Evolutionary conservation across 169 alveolate genomes (phyloP), one percentile per base, ranked within the genome.

Genomic region (Plasmodium billcollinsi): DNA sequence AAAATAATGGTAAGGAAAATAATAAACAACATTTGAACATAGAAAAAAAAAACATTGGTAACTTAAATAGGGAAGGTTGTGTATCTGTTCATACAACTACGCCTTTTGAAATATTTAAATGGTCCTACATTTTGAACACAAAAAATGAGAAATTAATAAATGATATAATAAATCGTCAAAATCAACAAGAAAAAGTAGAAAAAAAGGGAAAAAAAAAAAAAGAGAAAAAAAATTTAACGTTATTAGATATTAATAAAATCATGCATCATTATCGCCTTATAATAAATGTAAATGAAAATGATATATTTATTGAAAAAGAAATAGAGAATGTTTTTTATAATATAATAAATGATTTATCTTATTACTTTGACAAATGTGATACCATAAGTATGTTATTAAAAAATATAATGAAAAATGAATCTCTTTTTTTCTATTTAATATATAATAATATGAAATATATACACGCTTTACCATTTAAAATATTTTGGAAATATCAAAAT

Each of bases 281-380:
- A 49, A 83, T 83, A 83, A 83, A 83, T 83, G 91, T 49, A 11
- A 69, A 83, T 58, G 91, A 83, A 83, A 67, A 83, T 67, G 91
- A 83, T 73, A 69, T 83, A 12, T 58, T 69, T 52, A 74, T 83
- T 29, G 91, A 70, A 70, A 67, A 83, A 18, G 63, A 67, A 58
- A 71, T 83, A 47, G 56, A 73, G 20, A 59, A 58, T 29, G 26
- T 21, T 56, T 83, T 83, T 21, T 59, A 59, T 49, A 69, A 70
- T 73, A 24, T 83, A 24, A 45, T 83, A 20, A 70, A 83, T 50
- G 59, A 24, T 49, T 15, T 83, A 63, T 83, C 69, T 69, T 58
- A 69, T n/a, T 43, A 62, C 47, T 83, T 83, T 56, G 54, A 83
- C 24, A 63, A 26, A 8, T 45, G 59, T 43, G 56, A 71, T 54